Conservation (phyloP, 495 filamentous ascomycete species). For the Penicillium arizonense region DNA sequence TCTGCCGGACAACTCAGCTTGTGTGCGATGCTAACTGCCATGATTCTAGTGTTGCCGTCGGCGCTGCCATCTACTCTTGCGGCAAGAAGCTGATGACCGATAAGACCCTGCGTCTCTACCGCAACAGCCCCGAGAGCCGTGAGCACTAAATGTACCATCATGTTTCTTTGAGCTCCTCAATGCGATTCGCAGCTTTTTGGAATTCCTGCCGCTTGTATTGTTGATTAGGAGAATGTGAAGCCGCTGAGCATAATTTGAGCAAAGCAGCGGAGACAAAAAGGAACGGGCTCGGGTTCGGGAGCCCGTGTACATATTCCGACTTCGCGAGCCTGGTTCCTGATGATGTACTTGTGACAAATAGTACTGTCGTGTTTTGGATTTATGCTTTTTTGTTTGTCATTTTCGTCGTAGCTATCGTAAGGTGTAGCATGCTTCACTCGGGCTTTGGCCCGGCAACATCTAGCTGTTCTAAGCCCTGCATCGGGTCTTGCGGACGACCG, state of each 20-base stretch:
- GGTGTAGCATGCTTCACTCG: conserved; percentile 47
- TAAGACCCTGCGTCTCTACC: conserved; percentile 81
- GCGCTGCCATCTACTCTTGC: conserved; percentile 77
- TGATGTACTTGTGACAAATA: conserved; percentile 31
- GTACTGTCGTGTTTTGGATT: conserved; percentile 18
- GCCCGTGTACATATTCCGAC: conserved; percentile 43
- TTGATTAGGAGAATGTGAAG: conserved; percentile 30
- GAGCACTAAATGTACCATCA: conserved; percentile 48
- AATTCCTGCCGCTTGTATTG: conserved; percentile 35
- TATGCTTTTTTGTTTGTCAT: conserved; percentile 22
- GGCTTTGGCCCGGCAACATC: conserved; percentile 92
- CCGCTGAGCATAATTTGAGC: conserved; percentile 17
- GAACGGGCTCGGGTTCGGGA: conserved; percentile 28
- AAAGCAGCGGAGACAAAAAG: conserved; percentile 14
- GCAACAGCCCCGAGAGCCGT: conserved; percentile 49
- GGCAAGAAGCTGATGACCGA: conserved; percentile 78
- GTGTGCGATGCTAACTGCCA: conserved; percentile 23
- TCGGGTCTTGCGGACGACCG: conserved; percentile 72
- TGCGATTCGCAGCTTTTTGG: conserved; percentile 31
- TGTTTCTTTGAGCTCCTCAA: conserved; percentile 34
- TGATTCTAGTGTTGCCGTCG: conserved; percentile 56
- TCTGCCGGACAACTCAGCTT: conserved; percentile 1
- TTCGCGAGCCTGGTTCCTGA: conserved; percentile 30
- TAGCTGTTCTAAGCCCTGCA: conserved; percentile 91
- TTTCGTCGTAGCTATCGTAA: conserved; percentile 22